Evolutionary conservation across 352 stramenopile species (phyloP), one percentile per base, ranked within the genome.

Genomic region (Aphanomyces euteiches): DNA sequence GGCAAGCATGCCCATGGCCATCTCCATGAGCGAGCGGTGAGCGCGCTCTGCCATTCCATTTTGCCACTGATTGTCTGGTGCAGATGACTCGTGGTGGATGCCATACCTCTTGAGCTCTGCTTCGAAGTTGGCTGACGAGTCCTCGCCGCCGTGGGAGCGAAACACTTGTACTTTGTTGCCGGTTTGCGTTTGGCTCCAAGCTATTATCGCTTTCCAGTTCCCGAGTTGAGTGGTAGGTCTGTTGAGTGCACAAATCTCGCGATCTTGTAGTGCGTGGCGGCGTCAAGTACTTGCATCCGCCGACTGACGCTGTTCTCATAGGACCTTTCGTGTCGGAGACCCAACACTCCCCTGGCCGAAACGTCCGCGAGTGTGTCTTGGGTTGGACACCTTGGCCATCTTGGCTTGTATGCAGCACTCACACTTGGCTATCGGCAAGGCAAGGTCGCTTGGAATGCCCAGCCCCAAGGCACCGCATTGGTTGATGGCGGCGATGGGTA

Each of bases 41-140:
- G 77, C 75, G 2, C 75, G 41, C 47, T 82, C 74, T 13, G 73
- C 74, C 3, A 79, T 60, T 1, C 73, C 69, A 53, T 80, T 78
- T 60, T 78, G 77, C 57, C 78, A 75, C 13, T 28, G 28, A 28
- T 28, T 28, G 2, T 28, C 28, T 28, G 28, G 28, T 28, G 28
- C 2, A 28, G 28, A 28, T 28, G 28, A n/a, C n/a, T n/a, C n/a
- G n/a, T n/a, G n/a, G 28, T 28, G 28, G 28, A 28, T 28, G 28
- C 28, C 28, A 28, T 28, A 2, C 2, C 2, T 28, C 28, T 28
- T 28, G 28, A 28, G 28, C n/a, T n/a, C n/a, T n/a, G n/a, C n/a
- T n/a, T n/a, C n/a, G n/a, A n/a, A 28, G 28, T 28, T 2, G 2
- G 2, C 28, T 2, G 28, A 28, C 28, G 28, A 28, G 2, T 75